Evolutionary conservation across 1,139 yeast species (phyloP).

Genomic region (Pichia sp.): DNA sequence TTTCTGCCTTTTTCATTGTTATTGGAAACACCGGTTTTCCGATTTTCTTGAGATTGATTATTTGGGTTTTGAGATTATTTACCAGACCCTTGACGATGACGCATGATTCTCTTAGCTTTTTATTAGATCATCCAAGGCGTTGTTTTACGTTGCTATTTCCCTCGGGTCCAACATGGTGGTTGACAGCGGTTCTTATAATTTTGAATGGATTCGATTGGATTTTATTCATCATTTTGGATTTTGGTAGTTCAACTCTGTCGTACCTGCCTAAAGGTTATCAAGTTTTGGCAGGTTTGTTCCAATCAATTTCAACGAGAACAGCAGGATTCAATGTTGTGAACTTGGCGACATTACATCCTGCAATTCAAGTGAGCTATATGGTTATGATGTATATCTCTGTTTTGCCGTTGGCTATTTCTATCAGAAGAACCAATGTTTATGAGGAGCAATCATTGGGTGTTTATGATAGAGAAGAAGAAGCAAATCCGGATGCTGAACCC

Average conservation of each 20-base stretch:
- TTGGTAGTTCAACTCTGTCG: constrained; percentile 46
- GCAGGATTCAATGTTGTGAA: constrained; percentile 82
- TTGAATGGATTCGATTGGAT: constrained; percentile 76
- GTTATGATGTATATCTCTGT: constrained; percentile 98
- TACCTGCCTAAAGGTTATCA: constrained; percentile 62
- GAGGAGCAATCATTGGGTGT: constrained; percentile 95
- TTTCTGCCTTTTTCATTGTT: constrained; percentile 65
- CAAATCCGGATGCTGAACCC: constrained; percentile 22
- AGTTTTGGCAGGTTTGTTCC: constrained; percentile 78
- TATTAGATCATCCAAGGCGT: constrained; percentile 93
- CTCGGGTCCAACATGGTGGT: constrained; percentile 93
- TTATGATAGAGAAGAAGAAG: constrained; percentile 42
- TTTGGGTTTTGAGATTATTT: constrained; percentile 71
- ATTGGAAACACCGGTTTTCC: constrained; percentile 96
- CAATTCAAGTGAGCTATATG: constrained; percentile 89
- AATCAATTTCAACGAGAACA: constrained; percentile 89
- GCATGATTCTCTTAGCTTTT: constrained; percentile 77
- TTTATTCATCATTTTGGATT: constrained; percentile 74
- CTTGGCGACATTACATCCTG: constrained; percentile 71
- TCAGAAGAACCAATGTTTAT: constrained; percentile 93
- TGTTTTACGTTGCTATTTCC: constrained; percentile 93
- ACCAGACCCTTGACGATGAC: constrained; percentile 63
- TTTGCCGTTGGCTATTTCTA: constrained; percentile 90
- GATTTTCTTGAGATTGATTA: constrained; percentile 65
- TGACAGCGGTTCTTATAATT: constrained; percentile 64